Percentiles rank a stretch among this genome's conserved stretches.
These are phyloP conservation scores for Gypsophila paniculata DNA, from an alignment of 179 eudicot species.

Conservation along the genomic window DNA sequence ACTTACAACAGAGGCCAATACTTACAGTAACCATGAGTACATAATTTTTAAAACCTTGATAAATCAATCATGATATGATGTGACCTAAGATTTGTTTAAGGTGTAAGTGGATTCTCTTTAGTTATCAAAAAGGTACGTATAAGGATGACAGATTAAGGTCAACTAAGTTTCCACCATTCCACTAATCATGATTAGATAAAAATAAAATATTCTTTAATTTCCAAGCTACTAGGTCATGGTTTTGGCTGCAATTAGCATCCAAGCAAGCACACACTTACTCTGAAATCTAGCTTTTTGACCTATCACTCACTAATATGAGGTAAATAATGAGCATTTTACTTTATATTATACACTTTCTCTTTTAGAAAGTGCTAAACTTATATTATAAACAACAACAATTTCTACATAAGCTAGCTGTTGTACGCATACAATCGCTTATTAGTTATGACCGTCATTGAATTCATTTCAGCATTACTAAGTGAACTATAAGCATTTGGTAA, in stretches of 20 bases:
- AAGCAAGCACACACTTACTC: background rate
- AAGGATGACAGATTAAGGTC: conserved; percentile 11
- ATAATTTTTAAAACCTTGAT: background rate
- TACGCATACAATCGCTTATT: no score
- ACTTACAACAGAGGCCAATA: no score
- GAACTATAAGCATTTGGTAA: no score
- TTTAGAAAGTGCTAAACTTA: conserved; percentile 7
- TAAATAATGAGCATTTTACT: background rate
- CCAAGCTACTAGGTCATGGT: background rate
- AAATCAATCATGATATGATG: background rate
- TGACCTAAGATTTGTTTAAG: background rate
- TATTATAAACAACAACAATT: background rate
- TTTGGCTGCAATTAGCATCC: background rate
- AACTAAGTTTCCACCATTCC: conserved; percentile 14
- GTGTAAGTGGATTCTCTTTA: background rate
- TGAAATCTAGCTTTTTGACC: conserved; percentile 9
- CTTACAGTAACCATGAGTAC: no score
- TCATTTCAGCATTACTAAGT: no score
- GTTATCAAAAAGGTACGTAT: background rate
- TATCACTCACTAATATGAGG: background rate
- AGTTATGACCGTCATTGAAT: no score
- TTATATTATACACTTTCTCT: no score
- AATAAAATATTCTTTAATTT: background rate
- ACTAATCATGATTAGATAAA: conserved; percentile 8
- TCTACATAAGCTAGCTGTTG: no score